phyloP scores from a whole-genome alignment of 1,284 basidiomycete genomes.

The Grifola frondosa region DNA sequence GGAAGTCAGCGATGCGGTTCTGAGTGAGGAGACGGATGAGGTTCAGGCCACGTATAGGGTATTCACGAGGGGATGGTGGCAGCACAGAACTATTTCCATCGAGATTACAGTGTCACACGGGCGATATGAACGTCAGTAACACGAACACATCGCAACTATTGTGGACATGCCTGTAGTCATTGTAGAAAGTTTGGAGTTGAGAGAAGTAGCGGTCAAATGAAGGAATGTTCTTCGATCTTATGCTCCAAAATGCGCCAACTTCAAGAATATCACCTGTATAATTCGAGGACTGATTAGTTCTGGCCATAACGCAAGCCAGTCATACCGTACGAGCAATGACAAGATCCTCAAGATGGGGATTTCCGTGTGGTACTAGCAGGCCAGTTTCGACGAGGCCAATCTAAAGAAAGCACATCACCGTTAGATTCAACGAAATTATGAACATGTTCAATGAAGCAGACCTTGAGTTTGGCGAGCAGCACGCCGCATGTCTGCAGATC shows the following conservation, averaged over 20 bases:
- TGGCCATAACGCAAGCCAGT: conserved; percentile 1
- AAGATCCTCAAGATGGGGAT: conserved; percentile 61
- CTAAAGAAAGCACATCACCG: conserved; percentile 38
- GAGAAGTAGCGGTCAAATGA: conserved; percentile 96
- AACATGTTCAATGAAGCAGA: conserved; percentile 33
- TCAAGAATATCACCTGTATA: conserved; percentile 89
- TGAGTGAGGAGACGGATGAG: conserved; percentile 93
- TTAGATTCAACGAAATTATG: neutral
- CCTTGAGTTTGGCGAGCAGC: conserved; percentile 75
- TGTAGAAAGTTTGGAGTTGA: conserved; percentile 91
- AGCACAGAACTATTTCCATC: conserved; percentile 58
- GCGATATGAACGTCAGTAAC: neutral
- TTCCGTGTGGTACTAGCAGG: conserved; percentile 65
- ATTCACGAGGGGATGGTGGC: conserved; percentile 82
- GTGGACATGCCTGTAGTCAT: conserved; percentile 70
- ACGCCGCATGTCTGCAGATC: conserved; percentile 65
- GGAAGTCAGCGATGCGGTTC: conserved; percentile 97
- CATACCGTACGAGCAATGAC: conserved; percentile 63
- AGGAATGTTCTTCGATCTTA: conserved; percentile 84
- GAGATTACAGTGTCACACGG: neutral
- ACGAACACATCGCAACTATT: no score
- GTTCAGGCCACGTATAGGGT: conserved; percentile 88
- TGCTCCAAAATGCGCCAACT: conserved; percentile 92
- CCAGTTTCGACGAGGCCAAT: conserved; percentile 78
- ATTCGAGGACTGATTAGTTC: neutral